phyloP scores from a whole-genome alignment of 345 rosid species.

The Physaria fendleri region DNA sequence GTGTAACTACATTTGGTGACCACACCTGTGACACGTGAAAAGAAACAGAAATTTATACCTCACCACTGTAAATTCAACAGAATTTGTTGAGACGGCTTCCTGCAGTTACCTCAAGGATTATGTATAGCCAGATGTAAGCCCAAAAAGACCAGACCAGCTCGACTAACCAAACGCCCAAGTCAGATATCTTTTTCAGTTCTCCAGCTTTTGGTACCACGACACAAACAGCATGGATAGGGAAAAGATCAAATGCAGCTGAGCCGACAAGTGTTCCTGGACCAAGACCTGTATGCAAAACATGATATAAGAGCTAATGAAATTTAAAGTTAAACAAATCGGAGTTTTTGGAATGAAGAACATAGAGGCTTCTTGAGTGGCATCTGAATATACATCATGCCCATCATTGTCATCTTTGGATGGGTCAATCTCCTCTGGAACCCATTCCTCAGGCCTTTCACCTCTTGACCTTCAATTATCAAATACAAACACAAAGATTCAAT shows the following conservation, averaged over 20 bases:
- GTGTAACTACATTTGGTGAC: conserved; percentile 78
- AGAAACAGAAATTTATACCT: conserved; percentile 1
- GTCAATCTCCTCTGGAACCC: conserved; percentile 77
- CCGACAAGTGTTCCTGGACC: conserved; percentile 99
- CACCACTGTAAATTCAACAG: background rate
- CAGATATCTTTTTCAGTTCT: conserved; percentile 91
- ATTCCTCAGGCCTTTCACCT: conserved; percentile 82
- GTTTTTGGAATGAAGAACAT: background rate
- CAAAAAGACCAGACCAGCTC: conserved; percentile 97
- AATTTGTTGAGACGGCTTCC: background rate
- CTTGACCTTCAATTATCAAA: conserved; percentile 42
- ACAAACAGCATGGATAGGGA: conserved; percentile 95
- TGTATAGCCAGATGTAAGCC: conserved; percentile 96
- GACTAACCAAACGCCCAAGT: conserved; percentile 88
- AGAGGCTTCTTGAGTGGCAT: background rate
- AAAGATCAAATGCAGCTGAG: conserved; percentile 97
- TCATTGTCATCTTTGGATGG: conserved; percentile 26
- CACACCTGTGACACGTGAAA: conserved; percentile 53
- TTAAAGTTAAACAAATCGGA: background rate
- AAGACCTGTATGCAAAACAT: conserved; percentile 43
- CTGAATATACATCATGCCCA: conserved; percentile 34
- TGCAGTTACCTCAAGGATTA: conserved; percentile 71
- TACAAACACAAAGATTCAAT: conserved; percentile 14
- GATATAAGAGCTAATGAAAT: background rate
- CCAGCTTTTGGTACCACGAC: conserved; percentile 94